Evolutionary conservation across 768 basidiomycete species (phyloP), one percentile per base, ranked within the genome.

Genomic region (Mycena filopes): DNA sequence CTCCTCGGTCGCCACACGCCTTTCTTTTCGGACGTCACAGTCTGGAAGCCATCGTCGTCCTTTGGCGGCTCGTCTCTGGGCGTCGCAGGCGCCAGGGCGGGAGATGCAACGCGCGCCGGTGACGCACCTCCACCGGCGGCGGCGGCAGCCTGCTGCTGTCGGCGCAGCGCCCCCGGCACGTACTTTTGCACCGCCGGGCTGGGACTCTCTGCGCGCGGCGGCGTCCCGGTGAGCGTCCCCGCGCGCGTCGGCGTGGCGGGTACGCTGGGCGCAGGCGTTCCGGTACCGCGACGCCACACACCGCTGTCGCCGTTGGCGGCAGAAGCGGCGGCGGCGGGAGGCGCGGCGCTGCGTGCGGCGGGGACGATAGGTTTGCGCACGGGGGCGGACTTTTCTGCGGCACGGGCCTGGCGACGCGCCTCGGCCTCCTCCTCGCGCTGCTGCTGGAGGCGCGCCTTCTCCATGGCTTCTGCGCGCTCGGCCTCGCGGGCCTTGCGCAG

Each of bases 341-440:
- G 40, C 29, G 66, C 21, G 63, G 74, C 58, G 62, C 72, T 76
- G 41, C 78, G 68, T 38, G 77, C 54, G 40, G 75, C 70, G 8
- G 74, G 69, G 53, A 70, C 73, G 51, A 72, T 50, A 33, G 75
- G 71, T 54, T 73, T 73, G 20, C 78, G 76, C 6, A 71, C 61
- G 21, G 69, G 65, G 31, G 75, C 69, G 20, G 66, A 67, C 56
- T 77, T 80, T 63, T 83, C 81, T 23, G 78, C 71, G 5, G 80
- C 78, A 54, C 87, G 86, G 20, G 79, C 72, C 28, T 28, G 65
- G 25, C 79, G 40, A 62, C 83, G 80, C 55, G 80, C 80, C 77
- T 85, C 85, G 1, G 91, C 91, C 64, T 92, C 91, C n/a, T 89
- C 88, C 70, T 92, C 92, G 41, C 89, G 84, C 69, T 88, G 85